Evolutionary conservation across 208 protist genomes (phyloP).

Genomic region (Blastocrithidia nonstop): DNA sequence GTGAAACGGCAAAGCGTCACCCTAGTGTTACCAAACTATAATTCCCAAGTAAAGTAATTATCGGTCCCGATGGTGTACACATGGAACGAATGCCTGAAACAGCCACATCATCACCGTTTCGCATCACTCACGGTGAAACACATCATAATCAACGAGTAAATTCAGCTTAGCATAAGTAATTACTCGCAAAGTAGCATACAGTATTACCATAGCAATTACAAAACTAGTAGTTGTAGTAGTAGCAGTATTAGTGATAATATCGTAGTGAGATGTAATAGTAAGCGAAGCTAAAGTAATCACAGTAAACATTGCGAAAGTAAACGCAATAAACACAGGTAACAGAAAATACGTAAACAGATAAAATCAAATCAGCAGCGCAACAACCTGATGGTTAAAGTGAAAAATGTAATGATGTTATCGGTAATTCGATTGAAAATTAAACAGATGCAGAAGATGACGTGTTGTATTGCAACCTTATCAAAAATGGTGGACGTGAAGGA

Average conservation of each 20-base stretch:
- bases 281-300: too few relatives aligned
- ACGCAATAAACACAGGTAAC: not conserved
- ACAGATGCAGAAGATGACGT: slow-evolving; percentile 7
- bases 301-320: not conserved
- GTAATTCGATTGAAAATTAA: not conserved
- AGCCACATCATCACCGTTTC: slow-evolving; percentile 35
- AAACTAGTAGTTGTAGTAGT: not conserved
- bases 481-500: slow-evolving; percentile 45
- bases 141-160: too few relatives aligned
- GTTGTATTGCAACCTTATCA: slow-evolving; percentile 28
- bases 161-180: too few relatives aligned
- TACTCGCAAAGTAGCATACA: too few relatives aligned
- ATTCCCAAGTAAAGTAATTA: slow-evolving; percentile 39
- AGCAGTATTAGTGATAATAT: too few relatives aligned
- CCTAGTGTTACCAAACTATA: slow-evolving; percentile 35
- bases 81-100: slow-evolving; percentile 13
- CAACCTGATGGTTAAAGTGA: too few relatives aligned
- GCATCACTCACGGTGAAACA: too few relatives aligned
- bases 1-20: not conserved
- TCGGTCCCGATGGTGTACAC: slow-evolving; percentile 40
- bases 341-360: not conserved
- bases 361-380: too few relatives aligned
- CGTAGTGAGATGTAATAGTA: too few relatives aligned
- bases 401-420: not conserved
- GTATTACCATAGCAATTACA: not conserved